Evolutionary conservation across 2,329 filamentous ascomycete genomes (phyloP).

Genomic region (Laburnicola sp.): DNA sequence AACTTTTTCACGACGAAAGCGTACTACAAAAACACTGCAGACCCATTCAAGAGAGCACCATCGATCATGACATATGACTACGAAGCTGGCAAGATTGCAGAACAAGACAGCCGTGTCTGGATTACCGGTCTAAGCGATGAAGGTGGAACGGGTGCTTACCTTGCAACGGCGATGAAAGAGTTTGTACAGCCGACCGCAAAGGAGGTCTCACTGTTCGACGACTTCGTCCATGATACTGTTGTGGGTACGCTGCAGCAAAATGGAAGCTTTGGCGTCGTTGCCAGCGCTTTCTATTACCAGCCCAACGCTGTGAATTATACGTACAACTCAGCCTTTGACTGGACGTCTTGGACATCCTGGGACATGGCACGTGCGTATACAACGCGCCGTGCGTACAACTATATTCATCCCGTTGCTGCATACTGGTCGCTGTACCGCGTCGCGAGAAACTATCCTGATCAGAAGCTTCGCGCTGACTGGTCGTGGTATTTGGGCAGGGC

Average conservation of each 20-base stretch:
- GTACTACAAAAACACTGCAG: conserved; percentile 56
- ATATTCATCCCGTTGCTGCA: conserved; percentile 59
- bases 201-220: conserved; percentile 58
- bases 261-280: conserved; percentile 53
- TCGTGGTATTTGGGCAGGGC: conserved; percentile 61
- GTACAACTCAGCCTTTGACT: conserved; percentile 53
- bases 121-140: conserved; percentile 64
- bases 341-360: conserved; percentile 59
- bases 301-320: conserved; percentile 49
- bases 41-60: conserved; percentile 58
- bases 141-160: conserved; percentile 59
- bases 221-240: conserved; percentile 57
- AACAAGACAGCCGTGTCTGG: conserved; percentile 58
- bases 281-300: conserved; percentile 62
- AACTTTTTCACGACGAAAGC: conserved; percentile 58
- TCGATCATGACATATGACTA: conserved; percentile 62
- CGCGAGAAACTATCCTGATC: conserved; percentile 53
- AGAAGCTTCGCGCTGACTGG: conserved; percentile 51
- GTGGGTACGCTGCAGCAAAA: conserved; percentile 51
- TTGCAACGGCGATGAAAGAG: conserved; percentile 61
- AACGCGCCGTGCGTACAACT: conserved; percentile 60
- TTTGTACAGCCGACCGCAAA: conserved; percentile 53
- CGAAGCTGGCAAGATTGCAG: conserved; percentile 36
- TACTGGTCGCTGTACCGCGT: conserved; percentile 64
- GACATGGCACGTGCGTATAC: conserved; percentile 51